Base-by-base conservation (phyloP, 129 eudicot species). In the Scalesia atractyloides region DNA sequence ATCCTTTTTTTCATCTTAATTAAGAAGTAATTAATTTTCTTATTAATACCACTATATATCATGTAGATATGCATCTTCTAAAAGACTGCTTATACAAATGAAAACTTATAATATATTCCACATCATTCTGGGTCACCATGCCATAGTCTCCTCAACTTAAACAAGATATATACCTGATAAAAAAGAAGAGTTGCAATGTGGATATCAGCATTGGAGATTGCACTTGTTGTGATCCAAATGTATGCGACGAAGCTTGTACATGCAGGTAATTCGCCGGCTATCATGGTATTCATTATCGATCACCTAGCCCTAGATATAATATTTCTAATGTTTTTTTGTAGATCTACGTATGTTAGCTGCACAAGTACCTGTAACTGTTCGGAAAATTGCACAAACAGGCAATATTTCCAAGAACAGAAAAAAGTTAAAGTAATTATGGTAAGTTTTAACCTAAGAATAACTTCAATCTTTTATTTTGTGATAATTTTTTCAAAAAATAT, bases 331-430 rank as follows among this genome's bases (percentile, higher is more conserved):
- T 67, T 52, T 60, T 36, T 62, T 37, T 41, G 49, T 62, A 91
- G 97, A 82, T 87, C 82, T 80, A 89, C 80, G 61, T 74, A 73
- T 50, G 76, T 91, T 53, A 91, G 95, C 84, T 91, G 97, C 84
- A 85, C 95, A 66, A 88, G 82, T 68, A 81, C 74, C 61, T 91
- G 97, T 36, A 79, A 48, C 22, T 91, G 97, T 84, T 83, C 95
- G 37, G 87, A 82, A 69, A 77, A 14, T 36, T 91, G 97, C 78
- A 69, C 76, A 34, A 91, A 91, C 79, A 72, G 89, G 63, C 97
- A 91, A 44, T 24, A 24, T 24, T 91, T 91, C 73, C 89, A 83
- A 59, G 80, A 84, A 69, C 86, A 66, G 41, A 91, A 88, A 71
- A 85, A 76, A 62, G 79, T 88, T 51, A 73, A 82, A 81, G 59